Evolutionary conservation across 2,329 filamentous ascomycete species (phyloP), one percentile per base, ranked within the genome.

Genomic region (Epichloe elymi): DNA sequence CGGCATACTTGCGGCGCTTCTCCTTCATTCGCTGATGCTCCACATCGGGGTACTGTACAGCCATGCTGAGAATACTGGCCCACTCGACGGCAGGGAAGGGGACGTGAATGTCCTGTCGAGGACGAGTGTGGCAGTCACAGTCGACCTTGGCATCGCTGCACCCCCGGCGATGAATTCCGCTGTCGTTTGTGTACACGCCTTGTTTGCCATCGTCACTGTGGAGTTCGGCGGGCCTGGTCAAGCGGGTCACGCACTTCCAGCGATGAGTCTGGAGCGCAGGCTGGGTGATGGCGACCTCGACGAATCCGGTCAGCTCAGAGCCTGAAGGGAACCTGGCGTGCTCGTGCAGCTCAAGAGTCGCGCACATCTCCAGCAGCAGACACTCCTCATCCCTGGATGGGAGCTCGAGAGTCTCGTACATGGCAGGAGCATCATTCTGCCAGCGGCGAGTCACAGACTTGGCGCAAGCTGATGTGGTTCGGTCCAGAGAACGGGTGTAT

Each of bases 291-390:
- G 71, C 72, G 51, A 83, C 72, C 64, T 83, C 76, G 36, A 81
- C 74, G 53, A 78, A 73, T 52, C 76, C 77, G 54, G 78, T 73
- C 51, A 83, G 72, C 59, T 80, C 76, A 4, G 79, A 78, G n/a
- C 77, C 75, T 11, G 71, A 66, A 4, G 79, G 79, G 58, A 82
- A 80, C 52, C 74, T 73, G 57, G 72, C 73, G 44, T 74, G 74
- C 55, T 79, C 71, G 59, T 80, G 76, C 2, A 83, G 64, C 54
- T 81, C 74, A 6, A 84, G 70, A 1, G 78, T 78, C 4, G 77
- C 72, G 54, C 81, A 78, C 69, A 83, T 79, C 65, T 83, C 79
- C 54, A 83, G 67, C 37, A 82, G 74, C 53, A 79, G 77, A 38
- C 74, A 74, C 20, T 73, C 68, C 56, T 79, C 70, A 35, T 77